Evolutionary conservation across 805 yeast species (phyloP), one percentile per base, ranked within the genome.

Genomic region (Candida ascalaphidarum): DNA sequence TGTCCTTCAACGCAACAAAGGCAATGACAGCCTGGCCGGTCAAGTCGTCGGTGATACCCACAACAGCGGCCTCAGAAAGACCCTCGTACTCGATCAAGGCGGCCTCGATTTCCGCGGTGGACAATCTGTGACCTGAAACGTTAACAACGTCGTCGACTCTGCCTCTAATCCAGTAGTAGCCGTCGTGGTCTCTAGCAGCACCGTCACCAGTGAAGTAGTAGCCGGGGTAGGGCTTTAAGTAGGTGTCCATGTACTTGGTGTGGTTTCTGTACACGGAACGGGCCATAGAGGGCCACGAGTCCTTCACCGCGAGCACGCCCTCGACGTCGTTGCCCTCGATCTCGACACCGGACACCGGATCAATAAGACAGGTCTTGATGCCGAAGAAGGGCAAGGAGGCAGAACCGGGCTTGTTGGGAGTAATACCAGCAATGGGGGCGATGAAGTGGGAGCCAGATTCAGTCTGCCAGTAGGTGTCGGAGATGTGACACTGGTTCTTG

Each of bases 401-500:
- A 24, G 85, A 75, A 33, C 94, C 94, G 10, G 94, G 88, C 54
- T 82, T 82, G 51, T 78, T 77, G 43, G 89, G 85, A 14, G 83
- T 75, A 22, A 79, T 69, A 38, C 73, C 73, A 27, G 92, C 85
- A 34, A 82, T 52, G 34, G 89, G 86, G 22, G 86, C 71, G 35
- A 82, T 72, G 49, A 82, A 61, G 50, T 81, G 92, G 26, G 88
- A 75, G 25, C 92, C 92, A 11, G 84, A 74, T 57, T 82, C 94
- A 3, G 94, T 82, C 64, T 81, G 88, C 94, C 94, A 82, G 65
- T 81, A 81, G 21, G 94, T 82, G 57, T 82, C 94, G 46, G 79
- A 66, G 37, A 82, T 73, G 50, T 81, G 79, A 44, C 81, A 72
- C 52, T 77, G 62, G 29, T 73, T 70, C 49, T 73, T 71, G 45